Evolutionary conservation across 306 rosid species (phyloP).

Genomic region (Rosa lucieae): DNA sequence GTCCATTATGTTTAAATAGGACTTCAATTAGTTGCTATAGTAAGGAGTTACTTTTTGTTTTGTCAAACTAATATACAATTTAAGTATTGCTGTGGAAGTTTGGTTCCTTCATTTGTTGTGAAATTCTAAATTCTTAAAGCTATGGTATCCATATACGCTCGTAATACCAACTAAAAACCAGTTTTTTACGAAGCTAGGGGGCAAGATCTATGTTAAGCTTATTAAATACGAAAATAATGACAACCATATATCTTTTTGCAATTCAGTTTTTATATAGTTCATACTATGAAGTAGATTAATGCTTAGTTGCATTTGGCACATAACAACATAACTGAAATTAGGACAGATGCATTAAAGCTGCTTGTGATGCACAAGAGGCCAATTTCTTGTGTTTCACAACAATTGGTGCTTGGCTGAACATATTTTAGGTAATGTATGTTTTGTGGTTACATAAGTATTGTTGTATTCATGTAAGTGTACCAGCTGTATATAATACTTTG

Average conservation of each 20-base stretch:
- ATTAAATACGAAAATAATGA: slow-evolving; percentile 81
- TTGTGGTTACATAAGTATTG: background rate
- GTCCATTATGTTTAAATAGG: too few species aligned
- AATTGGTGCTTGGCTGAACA: slow-evolving; percentile 96
- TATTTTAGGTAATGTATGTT: slow-evolving; percentile 68
- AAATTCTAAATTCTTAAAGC: too few species aligned
- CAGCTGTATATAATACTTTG: background rate
- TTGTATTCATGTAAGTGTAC: background rate
- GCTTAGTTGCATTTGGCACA: slow-evolving; percentile 30
- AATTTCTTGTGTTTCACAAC: slow-evolving; percentile 72
- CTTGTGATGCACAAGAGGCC: slow-evolving; percentile 83
- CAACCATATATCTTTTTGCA: slow-evolving; percentile 48
- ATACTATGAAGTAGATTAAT: slow-evolving; percentile 14
- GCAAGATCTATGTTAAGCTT: slow-evolving; percentile 73
- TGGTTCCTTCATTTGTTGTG: too few species aligned
- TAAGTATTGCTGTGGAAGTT: too few species aligned
- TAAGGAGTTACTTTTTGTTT: too few species aligned
- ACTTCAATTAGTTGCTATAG: too few species aligned
- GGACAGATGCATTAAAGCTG: slow-evolving; percentile 94
- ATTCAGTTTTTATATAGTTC: slow-evolving; percentile 15
- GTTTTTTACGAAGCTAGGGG: slow-evolving; percentile 72
- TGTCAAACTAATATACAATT: too few species aligned
- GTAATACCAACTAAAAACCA: too few species aligned
- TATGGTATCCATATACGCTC: too few species aligned
- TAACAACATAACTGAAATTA: slow-evolving; percentile 92